Percentiles rank a stretch among this genome's conserved stretches.
Conservation (phyloP, 805 yeast genomes). For the Ascoidea asiatica region DNA sequence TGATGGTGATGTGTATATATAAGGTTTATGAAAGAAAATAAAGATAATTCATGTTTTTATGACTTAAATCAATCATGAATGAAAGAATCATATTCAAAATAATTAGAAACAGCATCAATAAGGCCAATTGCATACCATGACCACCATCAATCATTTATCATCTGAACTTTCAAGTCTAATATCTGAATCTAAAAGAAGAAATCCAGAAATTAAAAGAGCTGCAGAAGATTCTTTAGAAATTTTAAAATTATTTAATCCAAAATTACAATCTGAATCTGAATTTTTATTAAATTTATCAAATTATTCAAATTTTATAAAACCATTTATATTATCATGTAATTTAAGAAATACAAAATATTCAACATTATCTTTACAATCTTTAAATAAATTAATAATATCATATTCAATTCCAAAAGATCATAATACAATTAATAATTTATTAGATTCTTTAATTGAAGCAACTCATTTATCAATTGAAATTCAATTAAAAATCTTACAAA, state of each 20-base stretch:
- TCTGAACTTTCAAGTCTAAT: conserved; percentile 48
- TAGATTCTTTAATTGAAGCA: conserved; percentile 61
- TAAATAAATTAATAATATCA: conserved; percentile 46
- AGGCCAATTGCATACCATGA: conserved; percentile 19
- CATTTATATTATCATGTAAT: conserved; percentile 61
- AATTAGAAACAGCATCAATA: no score
- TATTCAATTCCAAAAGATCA: conserved; percentile 41
- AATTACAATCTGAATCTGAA: conserved; percentile 15
- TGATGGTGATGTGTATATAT: no score
- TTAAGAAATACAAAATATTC: conserved; percentile 65
- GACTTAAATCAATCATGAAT: no score
- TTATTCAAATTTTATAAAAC: conserved; percentile 44
- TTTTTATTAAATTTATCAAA: conserved; percentile 24
- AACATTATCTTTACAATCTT: conserved; percentile 55
- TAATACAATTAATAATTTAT: conserved; percentile 36
- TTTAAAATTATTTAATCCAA: conserved; percentile 22
- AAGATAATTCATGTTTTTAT: no score
- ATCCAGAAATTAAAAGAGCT: conserved; percentile 48
- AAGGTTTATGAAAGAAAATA: no score
- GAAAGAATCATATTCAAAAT: no score
- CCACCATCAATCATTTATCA: conserved; percentile 32
- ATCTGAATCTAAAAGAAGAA: conserved; percentile 60
- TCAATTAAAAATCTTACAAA: conserved; percentile 75
- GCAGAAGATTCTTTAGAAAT: conserved; percentile 37
- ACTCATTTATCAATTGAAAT: conserved; percentile 67